Base-by-base conservation (phyloP, 140 eudicot species). In the Anethum foeniculum region DNA sequence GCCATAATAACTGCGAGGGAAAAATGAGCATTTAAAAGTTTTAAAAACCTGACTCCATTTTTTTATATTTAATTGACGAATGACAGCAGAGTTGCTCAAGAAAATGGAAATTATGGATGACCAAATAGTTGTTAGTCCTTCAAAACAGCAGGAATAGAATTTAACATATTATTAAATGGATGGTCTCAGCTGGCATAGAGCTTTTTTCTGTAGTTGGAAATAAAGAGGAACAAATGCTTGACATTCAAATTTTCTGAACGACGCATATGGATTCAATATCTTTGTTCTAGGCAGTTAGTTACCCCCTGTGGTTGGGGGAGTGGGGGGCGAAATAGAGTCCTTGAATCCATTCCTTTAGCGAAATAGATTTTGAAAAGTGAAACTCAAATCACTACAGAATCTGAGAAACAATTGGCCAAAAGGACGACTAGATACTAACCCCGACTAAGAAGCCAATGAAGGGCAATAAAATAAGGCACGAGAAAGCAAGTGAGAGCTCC, bases 401-500 rank as follows among this genome's bases (percentile, higher is more conserved):
- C 7, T 25, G 13, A 62, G 15, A 18, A 4, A 56, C n/a, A 34
- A 46, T 13, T 0, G 2, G 41, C 1, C 39, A 30, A 51, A 7
- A 81, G 14, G 19, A 49, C 34, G 11, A 62, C 71, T n/a, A 77
- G 52, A 27, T 41, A 86, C 90, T 80, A 79, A 95, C 99, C 97
- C 97, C 99, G 86, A 88, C 82, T 82, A 95, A 84, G 87, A 95
- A 92, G 28, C 92, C 99, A 7, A 86, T 73, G 76, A 95, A 84
- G 46, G 99, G 97, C 76, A 95, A 73, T 79, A 89, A 80, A 83
- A 90, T 89, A 39, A 95, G 90, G 82, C 92, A 90, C 89, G 89
- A 86, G 90, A 95, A 95, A 77, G 90, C 93, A 83, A 84, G 87
- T 64, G 97, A 92, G 46, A 95, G 89, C 79, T 90, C 91, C 80